These are phyloP conservation scores for Ministeria vibrans DNA, from an alignment of 78 protist species.

Conservation along the genomic window DNA sequence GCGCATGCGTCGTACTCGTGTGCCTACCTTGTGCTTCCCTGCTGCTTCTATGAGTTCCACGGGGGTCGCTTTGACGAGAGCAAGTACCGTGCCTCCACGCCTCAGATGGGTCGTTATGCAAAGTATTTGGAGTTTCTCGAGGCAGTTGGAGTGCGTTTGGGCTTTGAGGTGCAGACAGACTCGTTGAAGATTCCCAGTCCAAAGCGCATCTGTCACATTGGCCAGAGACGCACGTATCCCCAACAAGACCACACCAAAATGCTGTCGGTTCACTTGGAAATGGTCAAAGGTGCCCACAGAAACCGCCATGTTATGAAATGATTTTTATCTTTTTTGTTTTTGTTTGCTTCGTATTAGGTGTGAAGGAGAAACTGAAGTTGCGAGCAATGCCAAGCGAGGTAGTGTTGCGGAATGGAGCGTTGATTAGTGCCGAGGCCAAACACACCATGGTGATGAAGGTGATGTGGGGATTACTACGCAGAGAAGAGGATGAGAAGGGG, in stretches of 20 bases:
- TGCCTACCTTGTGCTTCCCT: conserved; percentile 46
- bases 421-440: too few species aligned
- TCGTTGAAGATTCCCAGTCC: conserved; percentile 51
- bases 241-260: background rate
- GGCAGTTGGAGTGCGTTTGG: conserved; percentile 19
- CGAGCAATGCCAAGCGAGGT: too few species aligned
- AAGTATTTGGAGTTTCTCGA: conserved; percentile 43
- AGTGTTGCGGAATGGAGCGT: too few species aligned
- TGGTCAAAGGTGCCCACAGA: background rate
- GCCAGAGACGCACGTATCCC: background rate
- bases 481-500: background rate
- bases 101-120: background rate
- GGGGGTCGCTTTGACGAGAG: conserved; percentile 10
- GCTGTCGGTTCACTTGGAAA: background rate
- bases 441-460: too few species aligned
- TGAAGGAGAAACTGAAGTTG: background rate
- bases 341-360: background rate
- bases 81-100: background rate
- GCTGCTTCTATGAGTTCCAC: conserved; percentile 55
- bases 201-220: conserved; percentile 35
- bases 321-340: background rate
- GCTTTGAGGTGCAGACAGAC: conserved; percentile 38
- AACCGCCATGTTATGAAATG: background rate
- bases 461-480: background rate
- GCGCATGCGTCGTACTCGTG: background rate